Base-by-base conservation (phyloP, 805 yeast genomes). In the Kodamaea leandrae region DNA sequence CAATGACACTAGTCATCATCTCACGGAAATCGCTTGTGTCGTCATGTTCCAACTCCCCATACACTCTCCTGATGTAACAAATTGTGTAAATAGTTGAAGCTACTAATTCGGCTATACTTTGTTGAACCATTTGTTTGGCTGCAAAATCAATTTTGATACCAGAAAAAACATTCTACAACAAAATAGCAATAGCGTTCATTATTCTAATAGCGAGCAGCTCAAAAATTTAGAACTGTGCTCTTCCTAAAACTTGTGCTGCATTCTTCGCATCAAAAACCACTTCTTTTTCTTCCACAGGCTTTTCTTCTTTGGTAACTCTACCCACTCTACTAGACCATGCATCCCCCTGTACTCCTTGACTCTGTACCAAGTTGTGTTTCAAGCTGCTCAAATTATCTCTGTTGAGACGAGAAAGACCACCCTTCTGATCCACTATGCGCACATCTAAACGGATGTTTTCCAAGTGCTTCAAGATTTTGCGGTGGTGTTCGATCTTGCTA, bases 381-480 rank as follows among this genome's bases (percentile, higher is more conserved):
- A 68, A 56, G 45, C 63, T 68, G 3, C 78, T 75, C 39, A 77
- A 68, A 27, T 72, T 66, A 47, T 83, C 90, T 42, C 96, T 63
- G 13, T 96, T 96, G 26, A 93, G 67, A 42, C 96, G 69, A 28
- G 93, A 77, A 28, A 93, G 72, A 0, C 96, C 96, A 16, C 96
- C 95, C 18, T 73, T 71, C 20, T 76, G 75, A 61, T 86, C 95
- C 4, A 85, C 86, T 6, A 78, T 72, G 41, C 95, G 71, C 8
- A 86, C 82, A 49, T 85, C 93, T 3, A 76, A 64, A 44, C 91
- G 76, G 44, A 78, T 80, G 49, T 73, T 77, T 55, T 82, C 96
- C 66, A 95, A 72, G 27, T 83, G 73, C 42, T 80, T 75, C 39
- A 93, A 70, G 37, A 85, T 81, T 52, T 86, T 82, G 32, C 98